Conservation (phyloP, 176 grass and related monocot genomes). For the Bonia amplexicaulis region DNA sequence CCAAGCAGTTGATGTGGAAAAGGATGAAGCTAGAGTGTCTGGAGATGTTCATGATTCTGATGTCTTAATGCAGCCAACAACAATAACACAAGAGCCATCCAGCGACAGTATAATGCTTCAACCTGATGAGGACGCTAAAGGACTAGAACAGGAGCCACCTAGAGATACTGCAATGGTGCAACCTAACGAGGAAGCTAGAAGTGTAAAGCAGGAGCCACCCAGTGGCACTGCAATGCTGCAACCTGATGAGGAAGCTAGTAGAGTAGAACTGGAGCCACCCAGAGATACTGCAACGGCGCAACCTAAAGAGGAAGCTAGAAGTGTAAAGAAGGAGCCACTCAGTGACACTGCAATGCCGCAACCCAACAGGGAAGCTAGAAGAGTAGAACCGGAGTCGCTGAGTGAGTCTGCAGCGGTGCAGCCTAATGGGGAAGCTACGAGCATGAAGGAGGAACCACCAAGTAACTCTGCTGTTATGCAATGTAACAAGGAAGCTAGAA, state of each 20-base stretch:
- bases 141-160: neutral
- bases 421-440: neutral
- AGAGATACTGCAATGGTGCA: neutral
- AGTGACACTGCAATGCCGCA: neutral
- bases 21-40: constrained; percentile 29
- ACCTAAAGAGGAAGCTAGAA: constrained; percentile 5
- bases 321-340: neutral
- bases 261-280: neutral
- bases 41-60: constrained; percentile 22
- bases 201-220: constrained; percentile 8
- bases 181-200: neutral
- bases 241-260: neutral
- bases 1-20: constrained; percentile 22
- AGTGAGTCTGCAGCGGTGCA: neutral
- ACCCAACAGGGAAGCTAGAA: neutral
- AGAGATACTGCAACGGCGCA: neutral
- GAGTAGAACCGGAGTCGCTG: neutral
- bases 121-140: neutral
- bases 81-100: constrained; percentile 1
- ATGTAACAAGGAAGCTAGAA: neutral
- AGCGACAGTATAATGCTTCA: neutral
- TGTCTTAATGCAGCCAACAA: constrained; percentile 1
- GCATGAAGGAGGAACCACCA: neutral
- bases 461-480: neutral
- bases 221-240: neutral